Percentiles rank a stretch among this genome's conserved stretches.
These are phyloP conservation scores for Beauveria sp. DNA, from an alignment of 2,329 filamentous ascomycete species.

Conservation along the genomic window DNA sequence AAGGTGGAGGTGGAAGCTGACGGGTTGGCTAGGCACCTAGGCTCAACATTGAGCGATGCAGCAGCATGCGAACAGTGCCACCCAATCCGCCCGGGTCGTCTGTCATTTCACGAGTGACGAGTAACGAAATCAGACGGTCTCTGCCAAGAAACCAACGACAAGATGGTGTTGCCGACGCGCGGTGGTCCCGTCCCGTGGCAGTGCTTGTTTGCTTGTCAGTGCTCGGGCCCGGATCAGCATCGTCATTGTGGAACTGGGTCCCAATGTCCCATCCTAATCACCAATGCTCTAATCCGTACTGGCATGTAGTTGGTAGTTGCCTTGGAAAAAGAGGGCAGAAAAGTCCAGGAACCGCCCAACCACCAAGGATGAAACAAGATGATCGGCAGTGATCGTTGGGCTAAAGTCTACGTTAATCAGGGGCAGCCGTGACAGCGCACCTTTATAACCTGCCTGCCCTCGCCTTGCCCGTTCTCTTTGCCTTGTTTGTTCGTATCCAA, in stretches of 20 bases:
- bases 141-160: too few species aligned
- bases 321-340: constrained; percentile 1
- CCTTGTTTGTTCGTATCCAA: not conserved
- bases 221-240: not conserved
- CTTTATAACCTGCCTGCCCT: constrained; percentile 1
- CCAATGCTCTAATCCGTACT: not conserved
- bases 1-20: too few species aligned
- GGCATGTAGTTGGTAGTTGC: not conserved
- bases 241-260: not conserved
- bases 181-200: not conserved
- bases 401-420: not conserved
- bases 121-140: too few species aligned
- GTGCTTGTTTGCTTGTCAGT: constrained; percentile 7
- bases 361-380: constrained; percentile 7
- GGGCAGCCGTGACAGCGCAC: not conserved
- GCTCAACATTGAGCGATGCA: too few species aligned
- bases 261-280: not conserved
- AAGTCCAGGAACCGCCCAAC: not conserved
- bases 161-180: not conserved
- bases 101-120: too few species aligned
- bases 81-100: too few species aligned
- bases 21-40: too few species aligned
- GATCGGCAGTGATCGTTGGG: constrained; percentile 10
- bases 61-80: too few species aligned
- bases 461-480: not conserved